phyloP scores from a whole-genome alignment of 129 eudicot species.

The Arctium lappa region DNA sequence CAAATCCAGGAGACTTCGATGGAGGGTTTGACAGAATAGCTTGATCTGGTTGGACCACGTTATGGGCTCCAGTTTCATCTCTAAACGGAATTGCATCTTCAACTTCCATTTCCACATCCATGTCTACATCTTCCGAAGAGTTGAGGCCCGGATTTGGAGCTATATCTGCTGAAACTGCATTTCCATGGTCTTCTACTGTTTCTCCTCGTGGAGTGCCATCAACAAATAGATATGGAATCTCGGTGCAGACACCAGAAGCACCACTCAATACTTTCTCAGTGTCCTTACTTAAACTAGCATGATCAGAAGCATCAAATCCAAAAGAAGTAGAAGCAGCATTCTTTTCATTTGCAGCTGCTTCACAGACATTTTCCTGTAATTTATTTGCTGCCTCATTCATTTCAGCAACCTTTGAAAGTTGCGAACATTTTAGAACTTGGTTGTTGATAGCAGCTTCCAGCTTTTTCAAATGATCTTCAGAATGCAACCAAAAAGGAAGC shows the following conservation, averaged over 20 bases:
- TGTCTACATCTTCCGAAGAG: slow-evolving; percentile 64
- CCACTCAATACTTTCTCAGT: not conserved
- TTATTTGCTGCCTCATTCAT: slow-evolving; percentile 16
- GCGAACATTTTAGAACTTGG: slow-evolving; percentile 19
- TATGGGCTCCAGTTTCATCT: slow-evolving; percentile 10
- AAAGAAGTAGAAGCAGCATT: slow-evolving; percentile 14
- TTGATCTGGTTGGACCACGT: slow-evolving; percentile 24
- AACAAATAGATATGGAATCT: not conserved
- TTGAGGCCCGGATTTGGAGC: slow-evolving; percentile 20
- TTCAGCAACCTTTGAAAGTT: slow-evolving; percentile 21
- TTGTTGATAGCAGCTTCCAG: slow-evolving; percentile 55
- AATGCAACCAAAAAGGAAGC: slow-evolving; percentile 90
- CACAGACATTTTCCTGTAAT: slow-evolving; percentile 21
- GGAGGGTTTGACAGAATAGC: slow-evolving; percentile 19
- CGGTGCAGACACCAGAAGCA: slow-evolving; percentile 1
- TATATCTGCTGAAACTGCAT: slow-evolving; percentile 21
- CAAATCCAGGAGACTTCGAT: slow-evolving; percentile 22
- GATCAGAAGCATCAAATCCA: slow-evolving; percentile 11
- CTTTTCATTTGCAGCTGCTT: slow-evolving; percentile 22
- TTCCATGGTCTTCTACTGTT: slow-evolving; percentile 28
- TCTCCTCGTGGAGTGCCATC: slow-evolving; percentile 21
- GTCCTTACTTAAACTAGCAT: not conserved
- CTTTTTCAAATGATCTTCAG: slow-evolving; percentile 57
- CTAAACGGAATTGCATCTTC: slow-evolving; percentile 48
- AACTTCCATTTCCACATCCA: slow-evolving; percentile 98